Base-by-base conservation (phyloP, 805 yeast species). In the Crinitomyces ghanaensis region DNA sequence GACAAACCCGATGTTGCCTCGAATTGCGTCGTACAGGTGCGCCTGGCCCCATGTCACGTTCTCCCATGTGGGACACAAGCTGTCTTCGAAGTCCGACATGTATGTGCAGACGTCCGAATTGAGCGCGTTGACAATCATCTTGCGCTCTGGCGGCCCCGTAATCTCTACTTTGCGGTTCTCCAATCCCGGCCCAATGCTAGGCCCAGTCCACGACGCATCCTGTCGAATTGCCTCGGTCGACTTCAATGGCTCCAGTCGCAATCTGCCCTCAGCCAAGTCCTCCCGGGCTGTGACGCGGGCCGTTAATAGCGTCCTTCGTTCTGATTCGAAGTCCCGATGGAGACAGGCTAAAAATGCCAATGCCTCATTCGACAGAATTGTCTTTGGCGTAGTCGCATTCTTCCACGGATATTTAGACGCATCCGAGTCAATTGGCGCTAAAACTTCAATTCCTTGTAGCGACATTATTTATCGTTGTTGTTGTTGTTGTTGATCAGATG, bases 41-140 rank as follows among this genome's bases (percentile, higher is more conserved):
- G 70, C 72, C 55, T 76, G 82, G 34, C 82, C 82, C 40, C 72
- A 75, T 32, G 68, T 67, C 55, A 71, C 59, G 56, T 73, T 74
- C 45, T 55, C 53, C 82, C 82, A 74, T 19, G 79, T 73, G 28
- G 82, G 82, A 19, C 81, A 70, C 54, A 70, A 63, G 13, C 79
- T 72, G 54, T 75, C 82, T 56, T 76, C 82, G 42, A 75, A 74
- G 51, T 76, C 82, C 32, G 79, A 74, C 82, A 75, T 76, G 57
- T 75, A 75, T 24, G 81, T 74, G 42, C 75, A 76, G 21, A 74
- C 81, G 26, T 62, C 62, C 6, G 80, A 66, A 58, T 74, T 74
- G 50, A 74, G 65, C 14, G 82, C 82, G 45, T 74, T 75, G 59
- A 74, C 72, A 38, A 74, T 78, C 82, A 74, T 74, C 50, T 75